Percentiles rank a stretch among this genome's conserved stretches.
Conservation (phyloP, 192 early-diverging fungal genomes). For the Geranomyces michiganensis region DNA sequence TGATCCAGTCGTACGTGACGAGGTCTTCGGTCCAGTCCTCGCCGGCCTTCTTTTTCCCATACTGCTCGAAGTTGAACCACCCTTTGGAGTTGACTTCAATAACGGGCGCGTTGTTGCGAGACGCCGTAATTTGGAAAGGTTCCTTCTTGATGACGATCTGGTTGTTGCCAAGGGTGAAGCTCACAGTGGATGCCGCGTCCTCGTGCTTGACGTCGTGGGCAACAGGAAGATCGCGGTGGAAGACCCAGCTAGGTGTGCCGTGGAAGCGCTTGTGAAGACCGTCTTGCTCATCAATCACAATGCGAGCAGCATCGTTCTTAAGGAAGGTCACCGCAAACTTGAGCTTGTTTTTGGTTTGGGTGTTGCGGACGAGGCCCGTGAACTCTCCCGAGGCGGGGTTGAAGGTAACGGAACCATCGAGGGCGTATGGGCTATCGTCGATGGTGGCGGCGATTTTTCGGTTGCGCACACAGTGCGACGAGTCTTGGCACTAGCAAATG, state of each 20-base stretch:
- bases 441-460: conserved; percentile 1
- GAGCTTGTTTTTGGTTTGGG: conserved; percentile 30
- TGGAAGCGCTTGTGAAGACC: conserved; percentile 72
- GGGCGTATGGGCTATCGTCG: conserved; percentile 23
- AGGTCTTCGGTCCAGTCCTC: conserved; percentile 77
- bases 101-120: conserved; percentile 53
- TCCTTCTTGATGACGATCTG: conserved; percentile 51
- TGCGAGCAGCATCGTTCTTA: conserved; percentile 23
- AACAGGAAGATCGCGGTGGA: conserved; percentile 34
- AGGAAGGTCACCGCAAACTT: conserved; percentile 4
- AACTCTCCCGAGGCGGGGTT: conserved; percentile 47
- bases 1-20: conserved; percentile 76
- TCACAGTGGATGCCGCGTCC: conserved; percentile 18
- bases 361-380: conserved; percentile 58
- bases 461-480: conserved; percentile 19
- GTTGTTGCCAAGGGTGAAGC: conserved; percentile 34
- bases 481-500: background rate
- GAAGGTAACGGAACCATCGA: conserved; percentile 53
- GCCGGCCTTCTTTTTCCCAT: conserved; percentile 55
- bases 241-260: conserved; percentile 51
- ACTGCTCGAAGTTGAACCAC: conserved; percentile 81
- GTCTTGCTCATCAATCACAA: conserved; percentile 51
- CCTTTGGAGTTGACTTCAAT: conserved; percentile 79
- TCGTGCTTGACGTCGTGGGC: conserved; percentile 41
- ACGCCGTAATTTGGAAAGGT: conserved; percentile 63